A percentile compares a stretch with the other conserved stretches of the same genome.
Evolutionary conservation across 108 stramenopile genomes (phyloP).

Genomic region (Cyclostephanos invisitatus): DNA sequence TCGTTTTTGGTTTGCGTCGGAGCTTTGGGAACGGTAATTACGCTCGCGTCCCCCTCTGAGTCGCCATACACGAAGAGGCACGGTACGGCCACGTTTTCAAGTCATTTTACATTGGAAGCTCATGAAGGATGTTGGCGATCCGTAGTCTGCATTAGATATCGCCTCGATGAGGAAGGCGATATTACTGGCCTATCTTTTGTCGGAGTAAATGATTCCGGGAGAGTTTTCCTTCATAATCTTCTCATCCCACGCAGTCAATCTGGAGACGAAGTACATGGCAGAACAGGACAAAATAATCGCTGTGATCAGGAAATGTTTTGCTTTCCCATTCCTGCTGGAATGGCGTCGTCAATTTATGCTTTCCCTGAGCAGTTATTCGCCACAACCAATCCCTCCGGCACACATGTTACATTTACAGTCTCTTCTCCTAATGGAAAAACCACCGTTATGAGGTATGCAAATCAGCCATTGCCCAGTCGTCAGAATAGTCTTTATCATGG

Average conservation of each 20-base stretch:
- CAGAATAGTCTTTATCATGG: neutral
- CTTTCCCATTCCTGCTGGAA: conserved; percentile 11
- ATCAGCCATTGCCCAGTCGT: neutral
- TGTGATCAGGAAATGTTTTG: neutral
- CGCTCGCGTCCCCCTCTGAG: conserved; percentile 7
- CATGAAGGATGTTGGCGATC: conserved; percentile 22
- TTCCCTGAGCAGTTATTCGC: conserved; percentile 1
- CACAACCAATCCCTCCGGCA: neutral
- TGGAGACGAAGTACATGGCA: neutral
- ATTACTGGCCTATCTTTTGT: conserved; percentile 8
- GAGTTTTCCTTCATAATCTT: conserved; percentile 8
- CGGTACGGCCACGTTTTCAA: conserved; percentile 5
- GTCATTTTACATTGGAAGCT: neutral
- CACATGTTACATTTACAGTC: conserved; percentile 7
- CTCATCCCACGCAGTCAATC: neutral
- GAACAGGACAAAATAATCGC: neutral
- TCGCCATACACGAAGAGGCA: neutral
- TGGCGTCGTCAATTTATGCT: conserved; percentile 10
- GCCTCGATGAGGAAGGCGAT: neutral
- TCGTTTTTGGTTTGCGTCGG: conserved; percentile 24
- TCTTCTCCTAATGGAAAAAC: conserved; percentile 2
- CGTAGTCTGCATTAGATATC: neutral
- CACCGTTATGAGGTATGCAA: neutral
- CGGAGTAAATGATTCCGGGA: conserved; percentile 13
- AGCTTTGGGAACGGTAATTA: conserved; percentile 17